Evolutionary conservation across 352 stramenopile genomes (phyloP), one percentile per base, ranked within the genome.

Genomic region (Phytophthora ohioensis): DNA sequence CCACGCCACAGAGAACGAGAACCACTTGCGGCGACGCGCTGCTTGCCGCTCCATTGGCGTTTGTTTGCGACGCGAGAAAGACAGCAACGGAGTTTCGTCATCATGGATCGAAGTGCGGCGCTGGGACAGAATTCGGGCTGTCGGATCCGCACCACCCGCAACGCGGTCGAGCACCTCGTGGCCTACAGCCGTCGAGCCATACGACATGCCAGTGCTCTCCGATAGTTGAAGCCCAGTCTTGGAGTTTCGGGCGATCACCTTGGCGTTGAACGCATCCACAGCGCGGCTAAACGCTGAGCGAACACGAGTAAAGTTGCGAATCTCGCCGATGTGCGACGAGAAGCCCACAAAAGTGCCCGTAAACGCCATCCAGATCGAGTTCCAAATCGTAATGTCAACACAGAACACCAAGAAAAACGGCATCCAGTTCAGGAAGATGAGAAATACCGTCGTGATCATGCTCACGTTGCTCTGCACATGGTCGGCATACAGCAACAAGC

Each of bases 301-400:
- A 15, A 98, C 87, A 35, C 90, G 89, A 8, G 80, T 76, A 59
- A 97, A 97, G 72, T 98, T 97, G 59, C 96, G 93, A 64, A 99
- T 97, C 68, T 99, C 97, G 57, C 98, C 98, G 32, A 99, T 98
- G 38, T 96, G 91, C 34, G 98, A 97, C 10, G 93, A 98, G 60
- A 99, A 99, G n/a, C 96, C 97, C 27, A 99, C 92, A 68, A 98
- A 97, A 0, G 94, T 99, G 53, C 97, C 97, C 42, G 95, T 98
- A 79, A 98, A 98, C 0, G 97, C 95, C 71, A 98, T 88, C 97
- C 97, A 99, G 42, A 98, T 97, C 32, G 97, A 89, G 69, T 98
- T 99, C 97, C 97, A 99, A 68, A 99, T 99, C 43, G 92, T 98
- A 72, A 98, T 98, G 64, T 99, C 98, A 57, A 99, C 98, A 41